Conservation (phyloP, 1,284 basidiomycete species). For the Moniliophthora roreri region DNA sequence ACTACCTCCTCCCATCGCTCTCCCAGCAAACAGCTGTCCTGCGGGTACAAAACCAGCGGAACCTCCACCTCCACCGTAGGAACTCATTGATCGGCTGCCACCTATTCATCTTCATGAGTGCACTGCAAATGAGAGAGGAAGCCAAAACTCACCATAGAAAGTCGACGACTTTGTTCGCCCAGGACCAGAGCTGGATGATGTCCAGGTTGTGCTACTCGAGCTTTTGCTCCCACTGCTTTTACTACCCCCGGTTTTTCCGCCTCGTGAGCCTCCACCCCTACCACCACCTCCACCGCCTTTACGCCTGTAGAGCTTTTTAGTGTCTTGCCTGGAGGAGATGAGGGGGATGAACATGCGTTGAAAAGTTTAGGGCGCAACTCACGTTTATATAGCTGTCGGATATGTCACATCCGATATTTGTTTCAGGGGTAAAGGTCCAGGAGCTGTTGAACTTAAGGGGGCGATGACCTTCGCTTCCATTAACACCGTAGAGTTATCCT, state of each 20-base stretch:
- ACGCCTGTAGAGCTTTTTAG: slow-evolving; percentile 22
- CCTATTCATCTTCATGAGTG: slow-evolving; percentile 19
- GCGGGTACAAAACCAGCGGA: slow-evolving; percentile 26
- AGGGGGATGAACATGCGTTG: slow-evolving; percentile 32
- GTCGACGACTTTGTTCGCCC: slow-evolving; percentile 5
- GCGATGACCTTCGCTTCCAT: no score
- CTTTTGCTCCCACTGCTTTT: background rate
- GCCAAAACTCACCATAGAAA: background rate
- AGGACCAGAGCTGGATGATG: slow-evolving; percentile 4
- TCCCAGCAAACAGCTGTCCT: slow-evolving; percentile 33
- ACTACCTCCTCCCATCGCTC: slow-evolving; percentile 33
- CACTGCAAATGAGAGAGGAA: no score
- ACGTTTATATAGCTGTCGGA: no score
- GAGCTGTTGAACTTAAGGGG: no score
- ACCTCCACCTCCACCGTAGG: slow-evolving; percentile 31
- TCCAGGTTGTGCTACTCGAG: background rate
- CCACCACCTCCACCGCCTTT: slow-evolving; percentile 24
- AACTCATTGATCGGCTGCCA: slow-evolving; percentile 19
- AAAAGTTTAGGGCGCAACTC: no score
- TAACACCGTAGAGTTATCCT: no score
- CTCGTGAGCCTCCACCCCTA: slow-evolving; percentile 14
- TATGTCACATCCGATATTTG: no score
- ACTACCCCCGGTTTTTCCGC: slow-evolving; percentile 7
- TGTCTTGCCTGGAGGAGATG: slow-evolving; percentile 20
- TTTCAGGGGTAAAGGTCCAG: no score